Evolutionary conservation across 2,329 filamentous ascomycete genomes (phyloP).

Genomic region (Lasiodiplodia sp.): DNA sequence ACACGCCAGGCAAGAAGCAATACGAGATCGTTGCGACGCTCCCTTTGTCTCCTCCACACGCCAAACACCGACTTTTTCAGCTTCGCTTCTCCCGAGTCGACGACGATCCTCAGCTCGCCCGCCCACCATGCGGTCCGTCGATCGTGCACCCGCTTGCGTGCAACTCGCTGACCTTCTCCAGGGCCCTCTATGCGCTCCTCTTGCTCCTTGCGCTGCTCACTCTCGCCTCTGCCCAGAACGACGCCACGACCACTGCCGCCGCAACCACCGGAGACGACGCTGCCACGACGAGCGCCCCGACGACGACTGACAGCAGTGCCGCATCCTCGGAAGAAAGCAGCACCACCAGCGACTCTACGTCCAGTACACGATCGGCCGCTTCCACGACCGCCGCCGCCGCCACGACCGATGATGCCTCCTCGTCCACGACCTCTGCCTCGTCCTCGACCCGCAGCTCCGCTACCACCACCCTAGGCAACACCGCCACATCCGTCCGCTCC

Average conservation of each 20-base stretch:
- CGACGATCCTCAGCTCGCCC: neutral
- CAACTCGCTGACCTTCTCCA: constrained; percentile 6
- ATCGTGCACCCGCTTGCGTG: neutral
- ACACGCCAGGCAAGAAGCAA: constrained; percentile 12
- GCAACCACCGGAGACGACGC: constrained; percentile 32
- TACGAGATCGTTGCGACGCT: constrained; percentile 9
- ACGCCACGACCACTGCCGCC: constrained; percentile 34
- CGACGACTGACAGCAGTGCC: constrained; percentile 29
- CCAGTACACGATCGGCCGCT: constrained; percentile 30
- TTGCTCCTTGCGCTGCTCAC: constrained; percentile 32
- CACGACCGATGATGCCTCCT: constrained; percentile 35
- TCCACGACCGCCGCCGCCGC: constrained; percentile 32
- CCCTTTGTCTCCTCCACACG: constrained; percentile 6
- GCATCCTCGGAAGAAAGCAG: constrained; percentile 35
- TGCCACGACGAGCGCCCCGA: constrained; percentile 31
- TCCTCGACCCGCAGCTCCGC: constrained; percentile 32
- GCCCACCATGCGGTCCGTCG: constrained; percentile 28
- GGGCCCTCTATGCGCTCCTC: constrained; percentile 25
- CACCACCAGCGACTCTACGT: constrained; percentile 32
- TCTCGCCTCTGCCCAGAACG: constrained; percentile 32
- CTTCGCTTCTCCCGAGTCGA: constrained; percentile 9
- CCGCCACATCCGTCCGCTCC: constrained; percentile 36
- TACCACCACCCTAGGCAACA: constrained; percentile 32
- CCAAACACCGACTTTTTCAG: neutral
- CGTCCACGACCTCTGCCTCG: constrained; percentile 36